Base-by-base conservation (phyloP, 345 rosid genomes). In the Erucastrum elatum region DNA sequence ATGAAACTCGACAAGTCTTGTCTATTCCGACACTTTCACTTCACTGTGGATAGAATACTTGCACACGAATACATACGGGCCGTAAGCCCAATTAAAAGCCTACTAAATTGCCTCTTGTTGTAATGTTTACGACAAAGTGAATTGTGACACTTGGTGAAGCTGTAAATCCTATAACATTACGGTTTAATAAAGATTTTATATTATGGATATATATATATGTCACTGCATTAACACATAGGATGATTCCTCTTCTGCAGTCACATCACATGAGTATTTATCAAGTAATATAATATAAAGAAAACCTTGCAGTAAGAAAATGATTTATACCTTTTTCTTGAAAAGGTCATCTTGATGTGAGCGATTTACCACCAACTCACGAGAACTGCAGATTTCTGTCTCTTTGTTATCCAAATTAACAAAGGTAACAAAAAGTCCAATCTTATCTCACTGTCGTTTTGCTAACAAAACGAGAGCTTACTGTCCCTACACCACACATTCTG, bases 281-380 rank as follows among this genome's bases (percentile, higher is more conserved):
- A n/a, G n/a, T n/a, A n/a, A n/a, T n/a, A n/a, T n/a, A n/a, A n/a
- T n/a, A n/a, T n/a, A n/a, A n/a, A n/a, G n/a, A n/a, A n/a, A n/a
- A n/a, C n/a, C n/a, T n/a, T n/a, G n/a, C n/a, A n/a, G n/a, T n/a
- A n/a, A n/a, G n/a, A n/a, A n/a, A n/a, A n/a, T n/a, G n/a, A n/a
- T n/a, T n/a, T n/a, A n/a, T n/a, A n/a, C n/a, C n/a, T n/a, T n/a
- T n/a, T n/a, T n/a, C n/a, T n/a, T n/a, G n/a, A n/a, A n/a, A n/a
- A n/a, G n/a, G n/a, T n/a, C n/a, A n/a, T 30, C 33, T 78, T 39
- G 81, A 66, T 66, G 53, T 65, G 72, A 41, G 76, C 41, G 68
- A 65, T 35, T 73, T 67, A n/a, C n/a, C 46, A n/a, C 59, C 46
- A 61, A 68, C 71, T 80, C 82, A 80, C 82, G 79, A 61, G 79